A percentile compares a stretch with the other conserved stretches of the same genome.
Conservation (phyloP, 768 basidiomycete species). For the Inosperma sp. region DNA sequence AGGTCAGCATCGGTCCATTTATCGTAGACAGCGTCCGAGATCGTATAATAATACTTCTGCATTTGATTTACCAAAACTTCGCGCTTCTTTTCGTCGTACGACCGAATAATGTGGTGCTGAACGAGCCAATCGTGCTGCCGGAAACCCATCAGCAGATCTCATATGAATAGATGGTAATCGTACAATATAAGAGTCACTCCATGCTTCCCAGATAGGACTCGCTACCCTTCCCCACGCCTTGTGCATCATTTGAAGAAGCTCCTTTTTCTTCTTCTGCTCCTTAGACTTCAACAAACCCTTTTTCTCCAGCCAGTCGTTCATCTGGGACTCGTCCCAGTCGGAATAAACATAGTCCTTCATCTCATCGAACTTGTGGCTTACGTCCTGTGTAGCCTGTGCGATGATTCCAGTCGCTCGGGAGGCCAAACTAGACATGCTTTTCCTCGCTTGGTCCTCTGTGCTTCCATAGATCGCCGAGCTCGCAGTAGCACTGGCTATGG, state of each 20-base stretch:
- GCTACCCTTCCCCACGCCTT: conserved; percentile 59
- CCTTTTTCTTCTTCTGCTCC: conserved; percentile 53
- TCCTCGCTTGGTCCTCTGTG: conserved; percentile 35
- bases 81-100: conserved; percentile 47
- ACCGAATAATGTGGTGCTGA: conserved; percentile 65
- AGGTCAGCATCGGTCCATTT: conserved; percentile 78
- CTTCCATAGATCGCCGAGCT: conserved; percentile 51
- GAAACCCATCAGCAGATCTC: background rate
- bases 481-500: conserved; percentile 43
- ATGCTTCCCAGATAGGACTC: conserved; percentile 72
- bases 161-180: conserved; percentile 17
- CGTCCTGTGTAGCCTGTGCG: conserved; percentile 52
- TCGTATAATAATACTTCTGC: conserved; percentile 72
- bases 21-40: conserved; percentile 49
- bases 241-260: conserved; percentile 66
- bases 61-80: conserved; percentile 62
- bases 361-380: conserved; percentile 53
- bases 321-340: conserved; percentile 77
- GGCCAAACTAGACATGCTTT: conserved; percentile 38
- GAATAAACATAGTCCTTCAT: conserved; percentile 86
- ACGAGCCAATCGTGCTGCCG: conserved; percentile 78
- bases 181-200: conserved; percentile 83
- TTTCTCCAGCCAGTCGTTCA: conserved; percentile 69
- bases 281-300: conserved; percentile 68
- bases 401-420: conserved; percentile 21